phyloP scores from a whole-genome alignment of 331 rosid species.

The Pyrus hybrid region DNA sequence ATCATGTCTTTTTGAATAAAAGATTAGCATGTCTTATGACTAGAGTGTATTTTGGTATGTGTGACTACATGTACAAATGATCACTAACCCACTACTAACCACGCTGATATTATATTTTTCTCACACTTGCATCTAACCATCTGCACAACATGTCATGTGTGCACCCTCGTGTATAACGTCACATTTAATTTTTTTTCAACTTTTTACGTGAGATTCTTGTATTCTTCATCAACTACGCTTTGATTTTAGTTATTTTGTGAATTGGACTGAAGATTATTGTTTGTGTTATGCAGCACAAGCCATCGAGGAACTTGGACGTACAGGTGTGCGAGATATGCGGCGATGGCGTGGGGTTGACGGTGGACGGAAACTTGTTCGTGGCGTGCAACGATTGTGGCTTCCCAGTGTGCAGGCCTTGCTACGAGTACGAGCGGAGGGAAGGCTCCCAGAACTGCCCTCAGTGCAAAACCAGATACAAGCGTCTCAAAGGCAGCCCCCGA shows the following conservation, averaged over 20 bases:
- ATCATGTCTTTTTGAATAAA: no score
- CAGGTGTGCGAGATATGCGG: slow-evolving; percentile 98
- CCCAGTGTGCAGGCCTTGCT: slow-evolving; percentile 91
- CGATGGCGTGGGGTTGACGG: slow-evolving; percentile 81
- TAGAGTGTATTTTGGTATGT: neutral
- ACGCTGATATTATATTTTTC: neutral
- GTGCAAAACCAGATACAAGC: slow-evolving; percentile 88
- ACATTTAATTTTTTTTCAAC: no score
- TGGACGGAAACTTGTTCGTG: slow-evolving; percentile 90
- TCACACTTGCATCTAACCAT: neutral
- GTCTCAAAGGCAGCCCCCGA: slow-evolving; percentile 97
- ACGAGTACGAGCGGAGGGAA: slow-evolving; percentile 92
- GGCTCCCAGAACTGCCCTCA: slow-evolving; percentile 92
- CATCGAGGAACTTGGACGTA: slow-evolving; percentile 89
- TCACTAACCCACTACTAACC: neutral
- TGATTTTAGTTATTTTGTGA: neutral
- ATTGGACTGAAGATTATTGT: neutral
- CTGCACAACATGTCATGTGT: neutral
- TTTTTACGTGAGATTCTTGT: neutral
- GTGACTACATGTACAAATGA: neutral
- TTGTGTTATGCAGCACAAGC: slow-evolving; percentile 53
- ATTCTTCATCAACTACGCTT: neutral
- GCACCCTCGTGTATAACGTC: neutral
- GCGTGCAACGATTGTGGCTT: slow-evolving; percentile 99
- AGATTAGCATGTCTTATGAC: neutral